Conservation (phyloP, 2,329 filamentous ascomycete species). For the Neoarthrinium moseri region DNA sequence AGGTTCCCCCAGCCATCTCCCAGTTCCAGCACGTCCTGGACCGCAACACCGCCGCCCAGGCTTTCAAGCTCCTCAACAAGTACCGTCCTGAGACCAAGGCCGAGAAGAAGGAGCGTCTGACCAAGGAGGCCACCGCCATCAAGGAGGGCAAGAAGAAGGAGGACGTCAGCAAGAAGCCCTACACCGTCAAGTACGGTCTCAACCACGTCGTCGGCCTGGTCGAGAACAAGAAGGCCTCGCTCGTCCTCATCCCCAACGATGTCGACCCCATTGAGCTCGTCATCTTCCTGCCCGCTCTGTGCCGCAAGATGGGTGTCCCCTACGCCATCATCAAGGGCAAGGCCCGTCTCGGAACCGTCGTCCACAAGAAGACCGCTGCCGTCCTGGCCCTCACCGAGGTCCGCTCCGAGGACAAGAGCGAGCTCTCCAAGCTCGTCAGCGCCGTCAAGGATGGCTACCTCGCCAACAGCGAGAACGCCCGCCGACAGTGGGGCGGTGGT, state of each 20-base stretch:
- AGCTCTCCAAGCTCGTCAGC: constrained; percentile 94
- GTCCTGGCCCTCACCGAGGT: constrained; percentile 96
- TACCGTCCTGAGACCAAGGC: constrained; percentile 98
- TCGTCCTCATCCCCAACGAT: constrained; percentile 98
- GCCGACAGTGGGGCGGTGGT: constrained; percentile 97
- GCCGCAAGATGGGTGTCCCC: constrained; percentile 99
- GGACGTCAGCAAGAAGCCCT: constrained; percentile 99
- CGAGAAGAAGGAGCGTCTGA: constrained; percentile 99
- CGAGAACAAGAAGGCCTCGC: constrained; percentile 99
- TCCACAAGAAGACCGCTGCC: constrained; percentile 99
- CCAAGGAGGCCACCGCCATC: constrained; percentile 96
- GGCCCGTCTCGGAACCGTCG: constrained; percentile 96
- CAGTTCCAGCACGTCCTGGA: constrained; percentile 98
- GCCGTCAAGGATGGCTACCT: constrained; percentile 98
- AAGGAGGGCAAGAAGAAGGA: constrained; percentile 99
- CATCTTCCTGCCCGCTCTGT: constrained; percentile 97
- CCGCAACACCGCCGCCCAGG: constrained; percentile 93
- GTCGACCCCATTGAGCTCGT: constrained; percentile 99
- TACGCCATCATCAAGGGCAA: constrained; percentile 99
- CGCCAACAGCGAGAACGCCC: constrained; percentile 89
- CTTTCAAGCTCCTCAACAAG: constrained; percentile 99
- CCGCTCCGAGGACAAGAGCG: constrained; percentile 95
- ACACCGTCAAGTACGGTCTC: constrained; percentile 98
- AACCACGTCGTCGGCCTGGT: constrained; percentile 98
- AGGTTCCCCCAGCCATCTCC: constrained; percentile 94